Conservation (phyloP, 306 rosid species). For the Dicorynia guianensis region DNA sequence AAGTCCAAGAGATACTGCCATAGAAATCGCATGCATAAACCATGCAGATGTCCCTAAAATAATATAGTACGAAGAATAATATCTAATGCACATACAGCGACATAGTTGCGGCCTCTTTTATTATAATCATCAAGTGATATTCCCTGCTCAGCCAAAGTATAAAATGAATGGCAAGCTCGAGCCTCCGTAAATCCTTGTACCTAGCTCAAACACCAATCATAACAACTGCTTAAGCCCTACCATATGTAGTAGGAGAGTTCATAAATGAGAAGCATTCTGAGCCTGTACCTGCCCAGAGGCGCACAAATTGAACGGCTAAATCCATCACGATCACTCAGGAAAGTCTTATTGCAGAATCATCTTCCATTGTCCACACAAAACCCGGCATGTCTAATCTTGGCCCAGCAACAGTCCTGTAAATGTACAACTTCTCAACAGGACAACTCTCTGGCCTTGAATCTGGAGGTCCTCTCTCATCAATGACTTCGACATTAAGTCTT, state of each 20-base stretch:
- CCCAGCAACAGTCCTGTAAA: slow-evolving; percentile 84
- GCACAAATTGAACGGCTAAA: background rate
- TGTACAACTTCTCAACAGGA: slow-evolving; percentile 89
- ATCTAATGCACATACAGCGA: slow-evolving; percentile 47
- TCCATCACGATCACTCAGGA: slow-evolving; percentile 51
- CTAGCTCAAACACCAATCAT: slow-evolving; percentile 56
- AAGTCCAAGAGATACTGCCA: slow-evolving; percentile 50
- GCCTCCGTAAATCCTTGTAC: slow-evolving; percentile 54
- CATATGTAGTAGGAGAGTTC: slow-evolving; percentile 34
- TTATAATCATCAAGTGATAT: slow-evolving; percentile 54
- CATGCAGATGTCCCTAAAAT: slow-evolving; percentile 58
- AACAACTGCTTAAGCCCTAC: slow-evolving; percentile 50
- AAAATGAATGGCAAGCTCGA: slow-evolving; percentile 82
- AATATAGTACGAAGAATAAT: slow-evolving; percentile 45
- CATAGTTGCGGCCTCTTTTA: slow-evolving; percentile 48
- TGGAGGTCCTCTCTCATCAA: slow-evolving; percentile 93
- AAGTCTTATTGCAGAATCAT: slow-evolving; percentile 56
- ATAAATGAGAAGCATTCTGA: slow-evolving; percentile 40
- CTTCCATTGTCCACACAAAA: slow-evolving; percentile 82
- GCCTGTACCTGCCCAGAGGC: slow-evolving; percentile 59
- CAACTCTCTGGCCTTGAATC: slow-evolving; percentile 72
- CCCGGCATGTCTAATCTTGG: slow-evolving; percentile 86
- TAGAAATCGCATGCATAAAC: slow-evolving; percentile 50
- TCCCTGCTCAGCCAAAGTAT: slow-evolving; percentile 76
- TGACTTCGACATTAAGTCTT: slow-evolving; percentile 91